These are phyloP conservation scores for Auriscalpium orientale DNA, from an alignment of 768 basidiomycete genomes.

Conservation along the genomic window DNA sequence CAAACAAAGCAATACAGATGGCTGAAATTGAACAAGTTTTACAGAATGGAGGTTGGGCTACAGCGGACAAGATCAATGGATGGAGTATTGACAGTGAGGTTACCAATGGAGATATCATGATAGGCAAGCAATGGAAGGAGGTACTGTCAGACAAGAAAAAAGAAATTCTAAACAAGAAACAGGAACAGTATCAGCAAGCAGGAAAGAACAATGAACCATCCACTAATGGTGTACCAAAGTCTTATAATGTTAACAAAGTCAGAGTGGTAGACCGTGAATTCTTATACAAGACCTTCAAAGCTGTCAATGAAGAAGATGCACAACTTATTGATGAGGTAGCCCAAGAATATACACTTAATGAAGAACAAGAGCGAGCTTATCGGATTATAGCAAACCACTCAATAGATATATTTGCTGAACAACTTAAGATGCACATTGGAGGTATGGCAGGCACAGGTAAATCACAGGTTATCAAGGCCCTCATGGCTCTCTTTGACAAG, in stretches of 20 bases:
- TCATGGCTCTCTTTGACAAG: constrained; percentile 8
- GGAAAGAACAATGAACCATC: too few species aligned
- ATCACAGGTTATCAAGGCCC: constrained; percentile 14
- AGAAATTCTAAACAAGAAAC: too few species aligned
- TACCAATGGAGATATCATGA: too few species aligned
- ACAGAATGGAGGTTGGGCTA: too few species aligned
- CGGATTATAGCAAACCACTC: constrained; percentile 14
- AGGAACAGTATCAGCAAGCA: too few species aligned
- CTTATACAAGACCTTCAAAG: neutral
- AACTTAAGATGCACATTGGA: constrained; percentile 17
- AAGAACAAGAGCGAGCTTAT: constrained; percentile 15
- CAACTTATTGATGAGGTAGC: neutral
- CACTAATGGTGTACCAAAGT: too few species aligned
- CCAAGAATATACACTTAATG: constrained; percentile 5
- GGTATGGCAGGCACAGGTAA: constrained; percentile 20
- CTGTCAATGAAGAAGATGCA: neutral
- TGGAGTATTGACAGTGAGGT: too few species aligned
- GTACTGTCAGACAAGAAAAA: too few species aligned
- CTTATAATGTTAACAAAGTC: neutral
- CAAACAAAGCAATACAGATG: too few species aligned
- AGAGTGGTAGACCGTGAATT: neutral
- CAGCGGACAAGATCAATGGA: too few species aligned
- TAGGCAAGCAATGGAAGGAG: too few species aligned
- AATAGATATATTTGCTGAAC: neutral
- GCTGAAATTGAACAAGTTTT: too few species aligned